Evolutionary conservation across 2,329 filamentous ascomycete species (phyloP), one percentile per base, ranked within the genome.

Genomic region (Aphanocladium album): DNA sequence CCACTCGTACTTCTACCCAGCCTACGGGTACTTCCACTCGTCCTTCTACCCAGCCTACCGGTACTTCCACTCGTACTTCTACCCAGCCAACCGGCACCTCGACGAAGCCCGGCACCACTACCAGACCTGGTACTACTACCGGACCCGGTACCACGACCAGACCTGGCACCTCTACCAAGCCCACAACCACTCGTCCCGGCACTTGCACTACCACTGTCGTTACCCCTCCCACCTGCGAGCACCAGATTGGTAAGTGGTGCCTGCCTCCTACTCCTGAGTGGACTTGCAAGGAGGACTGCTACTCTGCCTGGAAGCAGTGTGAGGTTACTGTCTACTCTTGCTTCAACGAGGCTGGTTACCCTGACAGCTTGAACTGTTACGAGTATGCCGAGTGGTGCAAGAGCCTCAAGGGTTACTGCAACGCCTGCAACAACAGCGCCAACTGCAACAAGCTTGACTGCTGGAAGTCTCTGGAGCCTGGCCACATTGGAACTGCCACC

Each of bases 201-300:
- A 62, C 51, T 57, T 84, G 82, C 71, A 81, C 77, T 11, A 71
- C 76, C 52, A 82, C 79, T 25, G 69, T 73, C 25, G 74, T 76
- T 12, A 69, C 76, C 25, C 77, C 80, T 11, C 70, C 79, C 52
- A 74, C 71, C 33, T 84, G 82, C 70, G 82, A 84, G 68, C 84
- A 82, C 71, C 73, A 78, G 64, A 79, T 79, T 64, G 83, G 82
- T 52, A 77, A 75, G 62, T 85, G 82, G 81, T 83, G 80, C 67
- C 77, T 76, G 41, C 74, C 74, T 50, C 75, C 80, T 16, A 69
- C 84, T 14, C 81, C 81, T 25, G 71, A 77, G 64, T 85, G 77
- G 72, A 68, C 69, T 45, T 74, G 82, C 67, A 64, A 72, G 60
- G 63, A 67, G 46, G 69, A 71, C 50, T 85, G 82, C 69, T 66